Evolutionary conservation across 495 filamentous ascomycete genomes (phyloP).

Genomic region (Rhizodiscina lignyota): DNA sequence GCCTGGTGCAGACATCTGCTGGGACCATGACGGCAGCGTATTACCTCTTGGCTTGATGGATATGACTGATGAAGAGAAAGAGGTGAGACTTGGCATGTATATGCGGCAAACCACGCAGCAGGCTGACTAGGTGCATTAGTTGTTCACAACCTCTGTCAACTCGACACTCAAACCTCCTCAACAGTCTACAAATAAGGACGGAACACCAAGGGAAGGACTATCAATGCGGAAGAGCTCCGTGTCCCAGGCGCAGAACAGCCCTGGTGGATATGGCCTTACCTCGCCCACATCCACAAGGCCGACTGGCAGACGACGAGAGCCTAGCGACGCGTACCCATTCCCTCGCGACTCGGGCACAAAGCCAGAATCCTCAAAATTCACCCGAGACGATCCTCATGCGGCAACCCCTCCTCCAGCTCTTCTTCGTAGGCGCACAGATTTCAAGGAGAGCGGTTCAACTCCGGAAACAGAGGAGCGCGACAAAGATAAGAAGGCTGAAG

Average conservation of each 20-base stretch:
- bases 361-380: conserved; percentile 34
- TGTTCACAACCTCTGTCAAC: conserved; percentile 77
- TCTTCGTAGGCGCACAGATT: conserved; percentile 58
- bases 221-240: conserved; percentile 61
- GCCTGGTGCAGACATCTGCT: conserved; percentile 66
- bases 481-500: conserved; percentile 22
- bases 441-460: conserved; percentile 27
- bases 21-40: conserved; percentile 61
- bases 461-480: conserved; percentile 31
- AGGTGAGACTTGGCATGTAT: no score
- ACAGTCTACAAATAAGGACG: conserved; percentile 55
- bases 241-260: conserved; percentile 36
- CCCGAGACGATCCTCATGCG: conserved; percentile 41
- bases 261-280: conserved; percentile 28
- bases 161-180: conserved; percentile 77
- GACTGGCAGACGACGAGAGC: conserved; percentile 64
- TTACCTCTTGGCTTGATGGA: conserved; percentile 58
- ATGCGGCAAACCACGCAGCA: conserved; percentile 4
- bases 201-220: conserved; percentile 29
- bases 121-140: conserved; percentile 21
- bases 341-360: conserved; percentile 36
- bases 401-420: conserved; percentile 48
- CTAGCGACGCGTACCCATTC: conserved; percentile 48
- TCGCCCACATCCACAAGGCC: conserved; percentile 57
- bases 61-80: conserved; percentile 69